Conservation (phyloP, 441 rosid genomes). For the Populus trichocarpa region DNA sequence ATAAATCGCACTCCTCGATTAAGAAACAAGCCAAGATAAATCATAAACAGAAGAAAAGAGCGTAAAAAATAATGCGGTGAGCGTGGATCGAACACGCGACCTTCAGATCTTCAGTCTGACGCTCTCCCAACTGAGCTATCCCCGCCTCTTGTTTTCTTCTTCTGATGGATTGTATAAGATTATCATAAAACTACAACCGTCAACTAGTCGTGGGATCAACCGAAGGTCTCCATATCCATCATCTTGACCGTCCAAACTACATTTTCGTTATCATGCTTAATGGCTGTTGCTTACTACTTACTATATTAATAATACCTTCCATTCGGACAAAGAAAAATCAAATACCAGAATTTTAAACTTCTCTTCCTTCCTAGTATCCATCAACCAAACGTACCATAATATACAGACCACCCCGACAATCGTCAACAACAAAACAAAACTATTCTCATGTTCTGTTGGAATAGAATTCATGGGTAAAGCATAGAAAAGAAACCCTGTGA, state of each 20-base stretch:
- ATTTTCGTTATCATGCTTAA: not conserved
- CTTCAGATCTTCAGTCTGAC: constrained; percentile 88
- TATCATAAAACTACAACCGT: rapidly evolving
- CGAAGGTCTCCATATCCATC: no score
- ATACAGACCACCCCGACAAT: no score
- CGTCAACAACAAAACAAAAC: no score
- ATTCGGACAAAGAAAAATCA: not conserved
- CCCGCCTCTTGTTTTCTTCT: constrained; percentile 23
- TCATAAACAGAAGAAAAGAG: not conserved
- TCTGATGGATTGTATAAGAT: not conserved
- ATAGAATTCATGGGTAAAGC: no score
- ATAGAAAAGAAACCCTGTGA: no score
- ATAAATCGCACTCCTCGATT: not conserved
- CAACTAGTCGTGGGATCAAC: not conserved
- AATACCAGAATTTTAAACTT: no score
- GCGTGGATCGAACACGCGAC: constrained; percentile 86
- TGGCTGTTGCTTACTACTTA: no score
- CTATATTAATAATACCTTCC: not conserved
- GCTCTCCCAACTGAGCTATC: constrained; percentile 97
- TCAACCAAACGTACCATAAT: no score
- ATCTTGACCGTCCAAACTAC: no score
- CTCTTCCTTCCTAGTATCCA: no score
- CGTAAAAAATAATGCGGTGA: constrained; percentile 43
- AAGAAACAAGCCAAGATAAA: not conserved
- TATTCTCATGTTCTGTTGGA: no score